These are phyloP conservation scores for Alternaria triticimaculans DNA, from an alignment of 2,329 filamentous ascomycete species.

Conservation along the genomic window DNA sequence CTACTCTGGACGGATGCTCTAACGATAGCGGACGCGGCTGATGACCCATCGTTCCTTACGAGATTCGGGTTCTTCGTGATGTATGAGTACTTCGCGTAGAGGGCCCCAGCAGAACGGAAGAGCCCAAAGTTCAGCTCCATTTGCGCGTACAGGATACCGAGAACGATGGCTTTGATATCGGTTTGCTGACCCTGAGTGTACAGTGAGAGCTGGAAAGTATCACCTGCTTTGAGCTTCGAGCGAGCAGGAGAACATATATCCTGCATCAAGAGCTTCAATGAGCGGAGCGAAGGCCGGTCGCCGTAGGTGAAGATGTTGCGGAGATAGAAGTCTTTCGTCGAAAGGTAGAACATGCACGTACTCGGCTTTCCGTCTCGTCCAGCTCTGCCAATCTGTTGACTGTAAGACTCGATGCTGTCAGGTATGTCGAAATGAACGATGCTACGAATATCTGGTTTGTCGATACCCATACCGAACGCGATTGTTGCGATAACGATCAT, in stretches of 20 bases:
- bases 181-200: constrained; percentile 56
- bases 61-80: constrained; percentile 40
- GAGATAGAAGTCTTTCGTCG: constrained; percentile 63
- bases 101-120: constrained; percentile 62
- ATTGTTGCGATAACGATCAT: constrained; percentile 96
- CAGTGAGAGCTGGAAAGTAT: constrained; percentile 57
- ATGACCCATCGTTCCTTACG: constrained; percentile 49
- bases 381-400: constrained; percentile 93
- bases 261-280: constrained; percentile 57
- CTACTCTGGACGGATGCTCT: constrained; percentile 49
- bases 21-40: constrained; percentile 56
- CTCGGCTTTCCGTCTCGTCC: constrained; percentile 81
- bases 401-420: constrained; percentile 95
- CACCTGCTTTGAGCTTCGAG: constrained; percentile 44
- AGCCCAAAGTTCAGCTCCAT: constrained; percentile 65
- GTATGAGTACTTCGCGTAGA: constrained; percentile 64
- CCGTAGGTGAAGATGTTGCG: constrained; percentile 66
- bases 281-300: constrained; percentile 62
- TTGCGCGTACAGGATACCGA: constrained; percentile 65
- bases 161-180: constrained; percentile 61
- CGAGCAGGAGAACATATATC: constrained; percentile 57
- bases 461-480: constrained; percentile 98
- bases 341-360: constrained; percentile 65
- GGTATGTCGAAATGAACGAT: constrained; percentile 92
- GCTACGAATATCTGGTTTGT: constrained; percentile 93